These are phyloP conservation scores for Cubamyces sp. DNA, from an alignment of 768 basidiomycete genomes.

Conservation along the genomic window DNA sequence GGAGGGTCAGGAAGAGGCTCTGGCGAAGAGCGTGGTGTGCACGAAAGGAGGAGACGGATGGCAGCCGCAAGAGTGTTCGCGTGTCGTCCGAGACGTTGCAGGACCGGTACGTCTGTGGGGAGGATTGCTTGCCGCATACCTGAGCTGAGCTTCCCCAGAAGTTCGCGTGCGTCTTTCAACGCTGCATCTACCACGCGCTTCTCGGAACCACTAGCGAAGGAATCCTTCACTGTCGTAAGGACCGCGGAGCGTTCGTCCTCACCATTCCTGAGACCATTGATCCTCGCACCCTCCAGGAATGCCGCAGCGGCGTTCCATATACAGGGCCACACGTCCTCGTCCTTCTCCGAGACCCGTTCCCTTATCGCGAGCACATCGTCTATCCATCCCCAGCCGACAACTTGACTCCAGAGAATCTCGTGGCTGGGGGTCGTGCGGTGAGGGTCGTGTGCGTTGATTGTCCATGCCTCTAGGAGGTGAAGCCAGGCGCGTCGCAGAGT, in stretches of 20 bases:
- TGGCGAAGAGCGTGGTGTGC: conserved; percentile 48
- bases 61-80: conserved; percentile 48
- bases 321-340: conserved; percentile 37
- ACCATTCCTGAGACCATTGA: conserved; percentile 73
- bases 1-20: conserved; percentile 53
- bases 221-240: conserved; percentile 40
- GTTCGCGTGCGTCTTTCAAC: conserved; percentile 24
- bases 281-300: conserved; percentile 77
- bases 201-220: conserved; percentile 44
- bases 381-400: conserved; percentile 79
- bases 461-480: conserved; percentile 71
- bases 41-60: conserved; percentile 69
- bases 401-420: conserved; percentile 88
- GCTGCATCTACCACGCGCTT: conserved; percentile 31
- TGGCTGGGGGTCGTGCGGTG: conserved; percentile 86
- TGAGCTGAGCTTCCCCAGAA: conserved; percentile 22
- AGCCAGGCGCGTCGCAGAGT: conserved; percentile 55
- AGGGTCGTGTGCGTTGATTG: conserved; percentile 84
- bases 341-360: conserved; percentile 37
- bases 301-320: conserved; percentile 59
- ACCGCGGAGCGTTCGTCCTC: conserved; percentile 56
- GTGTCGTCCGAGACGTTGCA: conserved; percentile 39
- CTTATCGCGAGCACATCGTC: conserved; percentile 52
- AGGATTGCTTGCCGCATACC: conserved; percentile 19
- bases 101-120: conserved; percentile 16